Percentiles rank a stretch among this genome's conserved stretches.
Conservation (phyloP, 139 green algal species). For the Pleodorina starrii region DNA sequence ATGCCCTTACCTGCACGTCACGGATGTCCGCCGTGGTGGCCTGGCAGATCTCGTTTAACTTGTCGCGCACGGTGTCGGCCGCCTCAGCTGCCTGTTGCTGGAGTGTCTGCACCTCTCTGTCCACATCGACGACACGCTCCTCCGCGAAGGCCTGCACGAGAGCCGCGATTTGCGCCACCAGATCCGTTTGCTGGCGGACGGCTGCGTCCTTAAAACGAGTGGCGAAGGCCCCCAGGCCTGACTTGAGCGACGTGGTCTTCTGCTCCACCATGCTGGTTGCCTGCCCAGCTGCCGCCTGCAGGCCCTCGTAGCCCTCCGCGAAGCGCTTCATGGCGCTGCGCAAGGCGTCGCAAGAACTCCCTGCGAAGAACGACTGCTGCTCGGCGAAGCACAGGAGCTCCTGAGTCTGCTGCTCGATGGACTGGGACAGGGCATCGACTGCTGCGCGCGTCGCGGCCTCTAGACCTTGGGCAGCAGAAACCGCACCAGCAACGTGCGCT, state of each 20-base stretch:
- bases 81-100: slow-evolving; percentile 20
- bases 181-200: slow-evolving; percentile 48
- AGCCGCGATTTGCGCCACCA: slow-evolving; percentile 51
- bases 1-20: slow-evolving; percentile 19
- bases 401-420: slow-evolving; percentile 47
- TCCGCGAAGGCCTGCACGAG: slow-evolving; percentile 57
- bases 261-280: background rate
- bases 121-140: slow-evolving; percentile 38
- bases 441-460: slow-evolving; percentile 28
- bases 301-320: background rate
- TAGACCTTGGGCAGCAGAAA: background rate
- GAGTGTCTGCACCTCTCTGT: slow-evolving; percentile 36
- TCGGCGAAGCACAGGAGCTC: slow-evolving; percentile 60
- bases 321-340: background rate
- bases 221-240: slow-evolving; percentile 21
- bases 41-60: slow-evolving; percentile 3
- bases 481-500: background rate
- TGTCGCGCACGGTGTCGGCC: background rate
- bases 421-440: slow-evolving; percentile 45
- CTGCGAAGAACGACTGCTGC: slow-evolving; percentile 34
- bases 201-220: slow-evolving; percentile 34
- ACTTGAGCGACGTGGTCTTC: background rate
- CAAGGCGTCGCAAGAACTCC: slow-evolving; percentile 5
- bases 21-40: background rate
- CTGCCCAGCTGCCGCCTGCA: background rate